phyloP scores from a whole-genome alignment of 148 eudicot species.

The Euryodendron excelsum region DNA sequence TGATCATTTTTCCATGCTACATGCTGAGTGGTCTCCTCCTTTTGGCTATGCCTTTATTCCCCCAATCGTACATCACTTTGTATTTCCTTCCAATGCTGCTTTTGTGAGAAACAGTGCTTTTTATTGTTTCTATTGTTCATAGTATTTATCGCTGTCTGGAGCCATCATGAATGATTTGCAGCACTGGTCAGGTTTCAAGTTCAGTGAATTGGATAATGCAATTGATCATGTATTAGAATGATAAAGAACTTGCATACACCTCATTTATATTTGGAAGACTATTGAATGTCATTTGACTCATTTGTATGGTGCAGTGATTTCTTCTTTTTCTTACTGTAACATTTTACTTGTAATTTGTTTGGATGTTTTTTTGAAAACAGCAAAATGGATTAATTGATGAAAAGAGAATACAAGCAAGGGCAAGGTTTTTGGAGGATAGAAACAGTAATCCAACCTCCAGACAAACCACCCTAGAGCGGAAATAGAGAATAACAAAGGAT shows the following conservation, averaged over 20 bases:
- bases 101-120: not conserved
- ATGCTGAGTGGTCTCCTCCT: not conserved
- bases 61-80: not conserved
- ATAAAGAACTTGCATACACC: not conserved
- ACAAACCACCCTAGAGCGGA: too few relatives aligned
- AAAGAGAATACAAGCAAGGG: too few relatives aligned
- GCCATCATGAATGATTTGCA: too few relatives aligned
- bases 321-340: not conserved
- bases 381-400: too few relatives aligned
- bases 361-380: too few relatives aligned
- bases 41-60: not conserved
- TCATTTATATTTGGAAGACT: not conserved
- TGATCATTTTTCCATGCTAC: not conserved
- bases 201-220: not conserved
- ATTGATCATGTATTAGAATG: not conserved
- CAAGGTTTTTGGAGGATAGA: too few relatives aligned
- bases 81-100: not conserved
- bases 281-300: not conserved
- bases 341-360: not conserved
- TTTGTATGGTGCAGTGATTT: not conserved
- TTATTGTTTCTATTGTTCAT: too few relatives aligned
- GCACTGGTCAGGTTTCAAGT: not conserved
- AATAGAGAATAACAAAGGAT: too few relatives aligned
- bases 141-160: too few relatives aligned
- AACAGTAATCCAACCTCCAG: too few relatives aligned